phyloP scores from a whole-genome alignment of 805 yeast species.

The Pichia membranifaciens region DNA sequence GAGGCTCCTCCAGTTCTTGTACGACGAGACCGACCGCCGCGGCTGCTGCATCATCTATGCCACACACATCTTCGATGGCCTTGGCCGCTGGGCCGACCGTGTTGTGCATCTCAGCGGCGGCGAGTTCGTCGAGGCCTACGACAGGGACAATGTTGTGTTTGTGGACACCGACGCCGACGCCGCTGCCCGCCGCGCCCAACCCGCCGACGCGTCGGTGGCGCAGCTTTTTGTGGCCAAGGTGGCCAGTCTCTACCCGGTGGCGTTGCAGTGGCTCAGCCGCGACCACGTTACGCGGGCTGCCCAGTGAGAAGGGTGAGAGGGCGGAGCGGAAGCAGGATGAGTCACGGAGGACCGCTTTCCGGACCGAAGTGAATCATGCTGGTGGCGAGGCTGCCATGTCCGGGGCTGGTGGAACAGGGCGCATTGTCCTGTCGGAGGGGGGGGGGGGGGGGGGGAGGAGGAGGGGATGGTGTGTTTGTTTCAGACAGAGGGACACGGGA shows the following conservation, averaged over 20 bases:
- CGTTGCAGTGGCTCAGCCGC: constrained; percentile 52
- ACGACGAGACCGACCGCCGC: constrained; percentile 64
- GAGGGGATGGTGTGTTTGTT: too few relatives aligned
- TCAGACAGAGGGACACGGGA: too few relatives aligned
- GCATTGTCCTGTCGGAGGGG: too few relatives aligned
- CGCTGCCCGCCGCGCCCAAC: too few relatives aligned
- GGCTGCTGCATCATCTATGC: constrained; percentile 81
- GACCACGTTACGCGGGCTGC: neutral
- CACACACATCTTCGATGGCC: constrained; percentile 94
- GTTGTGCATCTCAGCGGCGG: constrained; percentile 77
- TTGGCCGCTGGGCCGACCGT: constrained; percentile 85
- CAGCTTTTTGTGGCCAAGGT: constrained; percentile 26
- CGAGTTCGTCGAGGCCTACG: constrained; percentile 34
- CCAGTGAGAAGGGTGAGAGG: too few relatives aligned
- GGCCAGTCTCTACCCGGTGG: constrained; percentile 65
- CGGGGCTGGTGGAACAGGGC: too few relatives aligned
- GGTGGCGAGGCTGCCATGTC: too few relatives aligned
- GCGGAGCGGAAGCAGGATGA: too few relatives aligned
- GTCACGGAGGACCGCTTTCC: too few relatives aligned
- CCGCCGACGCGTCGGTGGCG: neutral
- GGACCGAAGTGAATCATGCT: too few relatives aligned
- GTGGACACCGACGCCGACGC: neutral
- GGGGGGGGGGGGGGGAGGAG: too few relatives aligned
- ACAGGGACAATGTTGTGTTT: constrained; percentile 30
- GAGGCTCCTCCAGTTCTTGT: constrained; percentile 62